Conservation (phyloP, 371 early-diverging fungal species). For the Nosema bombycis region DNA sequence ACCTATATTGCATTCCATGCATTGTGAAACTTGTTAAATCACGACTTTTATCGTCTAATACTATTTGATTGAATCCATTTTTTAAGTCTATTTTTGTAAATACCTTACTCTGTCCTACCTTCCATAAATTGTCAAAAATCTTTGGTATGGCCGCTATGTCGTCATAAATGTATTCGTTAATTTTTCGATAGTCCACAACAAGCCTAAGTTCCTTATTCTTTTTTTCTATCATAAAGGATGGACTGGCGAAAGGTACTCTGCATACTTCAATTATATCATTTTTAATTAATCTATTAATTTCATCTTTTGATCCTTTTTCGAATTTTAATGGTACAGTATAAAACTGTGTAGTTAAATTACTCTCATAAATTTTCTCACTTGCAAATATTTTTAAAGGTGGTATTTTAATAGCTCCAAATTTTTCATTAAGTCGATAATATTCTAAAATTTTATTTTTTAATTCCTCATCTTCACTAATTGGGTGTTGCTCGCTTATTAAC, state of each 20-base stretch:
- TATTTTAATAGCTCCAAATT: background rate
- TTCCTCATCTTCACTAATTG: background rate
- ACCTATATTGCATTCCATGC: background rate
- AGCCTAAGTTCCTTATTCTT: constrained; percentile 21
- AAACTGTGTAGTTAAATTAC: background rate
- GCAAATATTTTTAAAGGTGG: background rate
- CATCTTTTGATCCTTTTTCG: background rate
- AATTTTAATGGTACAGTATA: constrained; percentile 11
- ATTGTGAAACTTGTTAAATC: constrained; percentile 21
- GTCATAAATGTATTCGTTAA: constrained; percentile 14
- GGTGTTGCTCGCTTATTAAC: background rate
- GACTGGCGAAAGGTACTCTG: background rate
- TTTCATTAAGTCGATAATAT: background rate
- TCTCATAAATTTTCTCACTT: background rate
- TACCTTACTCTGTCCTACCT: background rate
- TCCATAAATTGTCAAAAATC: background rate
- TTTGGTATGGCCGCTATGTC: background rate
- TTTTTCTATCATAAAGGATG: constrained; percentile 37
- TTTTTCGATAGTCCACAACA: constrained; percentile 32
- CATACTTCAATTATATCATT: constrained; percentile 7
- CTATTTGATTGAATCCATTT: constrained; percentile 29
- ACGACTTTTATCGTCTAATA: background rate
- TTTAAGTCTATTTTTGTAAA: constrained; percentile 31
- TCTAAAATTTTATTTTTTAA: background rate
- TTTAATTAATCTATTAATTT: background rate